A percentile compares a stretch with the other conserved stretches of the same genome.
Conservation (phyloP, 768 basidiomycete species). For the Mycena chlorophos region DNA sequence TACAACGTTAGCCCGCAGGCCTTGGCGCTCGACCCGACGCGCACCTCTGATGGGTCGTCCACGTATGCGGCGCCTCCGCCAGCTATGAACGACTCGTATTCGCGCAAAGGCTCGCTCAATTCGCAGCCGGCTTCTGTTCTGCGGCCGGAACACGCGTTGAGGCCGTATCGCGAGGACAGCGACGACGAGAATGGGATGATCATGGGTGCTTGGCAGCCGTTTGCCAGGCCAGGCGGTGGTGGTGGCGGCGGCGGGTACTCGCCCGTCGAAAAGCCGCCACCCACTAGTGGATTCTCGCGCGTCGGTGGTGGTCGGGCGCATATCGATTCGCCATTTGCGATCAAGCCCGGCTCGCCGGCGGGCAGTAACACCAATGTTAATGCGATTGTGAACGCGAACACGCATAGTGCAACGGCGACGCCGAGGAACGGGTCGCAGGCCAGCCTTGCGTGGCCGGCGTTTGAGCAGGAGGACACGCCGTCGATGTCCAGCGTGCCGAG, state of each 20-base stretch:
- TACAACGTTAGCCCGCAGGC: conserved; percentile 25
- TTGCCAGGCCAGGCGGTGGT: conserved; percentile 53
- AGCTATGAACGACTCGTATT: conserved; percentile 33
- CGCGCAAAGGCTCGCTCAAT: conserved; percentile 51
- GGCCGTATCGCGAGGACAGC: conserved; percentile 75
- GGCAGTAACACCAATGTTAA: conserved; percentile 11
- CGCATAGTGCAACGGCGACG: conserved; percentile 8
- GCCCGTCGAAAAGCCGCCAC: conserved; percentile 23
- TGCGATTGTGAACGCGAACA: background rate
- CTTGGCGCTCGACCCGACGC: no score
- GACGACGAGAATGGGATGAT: conserved; percentile 83
- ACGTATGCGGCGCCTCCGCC: conserved; percentile 33
- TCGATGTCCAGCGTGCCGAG: conserved; percentile 51
- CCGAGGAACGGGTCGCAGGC: conserved; percentile 17
- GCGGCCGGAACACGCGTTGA: conserved; percentile 75
- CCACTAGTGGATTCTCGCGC: conserved; percentile 72
- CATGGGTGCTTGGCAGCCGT: conserved; percentile 93
- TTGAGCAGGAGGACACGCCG: conserved; percentile 45
- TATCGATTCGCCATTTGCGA: conserved; percentile 83
- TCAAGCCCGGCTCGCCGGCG: conserved; percentile 49
- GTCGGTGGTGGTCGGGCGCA: conserved; percentile 88
- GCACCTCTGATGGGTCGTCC: conserved; percentile 47
- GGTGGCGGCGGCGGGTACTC: conserved; percentile 31
- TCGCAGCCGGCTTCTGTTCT: conserved; percentile 71
- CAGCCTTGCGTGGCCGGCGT: conserved; percentile 24